These are phyloP conservation scores for Monilinia aucupariae DNA, from an alignment of 2,329 filamentous ascomycete genomes.

Conservation along the genomic window DNA sequence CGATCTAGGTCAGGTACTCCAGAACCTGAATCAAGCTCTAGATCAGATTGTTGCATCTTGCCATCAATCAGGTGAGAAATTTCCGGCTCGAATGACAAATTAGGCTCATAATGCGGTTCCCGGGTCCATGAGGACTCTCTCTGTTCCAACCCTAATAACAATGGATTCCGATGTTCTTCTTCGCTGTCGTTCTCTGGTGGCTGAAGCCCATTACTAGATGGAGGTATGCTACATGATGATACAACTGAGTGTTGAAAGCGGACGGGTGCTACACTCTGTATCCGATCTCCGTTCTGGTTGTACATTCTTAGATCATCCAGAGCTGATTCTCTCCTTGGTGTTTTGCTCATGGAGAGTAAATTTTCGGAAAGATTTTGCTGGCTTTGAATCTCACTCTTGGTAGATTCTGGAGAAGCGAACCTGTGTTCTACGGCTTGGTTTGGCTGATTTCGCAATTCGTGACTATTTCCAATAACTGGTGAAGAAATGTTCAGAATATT, in stretches of 20 bases:
- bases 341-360: not conserved
- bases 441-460: not conserved
- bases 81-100: not conserved
- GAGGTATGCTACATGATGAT: not conserved
- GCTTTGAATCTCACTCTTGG: not conserved
- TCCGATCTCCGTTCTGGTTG: not conserved
- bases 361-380: not conserved
- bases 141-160: not conserved
- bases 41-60: not conserved
- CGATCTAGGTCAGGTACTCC: slow-evolving; percentile 12
- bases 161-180: not conserved
- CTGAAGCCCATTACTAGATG: not conserved
- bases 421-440: not conserved
- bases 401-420: fast-evolving
- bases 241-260: not conserved
- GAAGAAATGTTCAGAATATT: not conserved
- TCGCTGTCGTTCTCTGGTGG: not conserved
- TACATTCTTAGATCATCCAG: not conserved
- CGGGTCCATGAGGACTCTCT: no score
- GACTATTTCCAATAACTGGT: not conserved
- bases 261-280: not conserved
- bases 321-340: not conserved
- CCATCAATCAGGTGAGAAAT: not conserved
- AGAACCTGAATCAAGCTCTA: slow-evolving; percentile 17
- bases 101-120: not conserved